A percentile compares a stretch with the other conserved stretches of the same genome.
Conservation (phyloP, 257 asterid species). For the Anisodus acutangulus region DNA sequence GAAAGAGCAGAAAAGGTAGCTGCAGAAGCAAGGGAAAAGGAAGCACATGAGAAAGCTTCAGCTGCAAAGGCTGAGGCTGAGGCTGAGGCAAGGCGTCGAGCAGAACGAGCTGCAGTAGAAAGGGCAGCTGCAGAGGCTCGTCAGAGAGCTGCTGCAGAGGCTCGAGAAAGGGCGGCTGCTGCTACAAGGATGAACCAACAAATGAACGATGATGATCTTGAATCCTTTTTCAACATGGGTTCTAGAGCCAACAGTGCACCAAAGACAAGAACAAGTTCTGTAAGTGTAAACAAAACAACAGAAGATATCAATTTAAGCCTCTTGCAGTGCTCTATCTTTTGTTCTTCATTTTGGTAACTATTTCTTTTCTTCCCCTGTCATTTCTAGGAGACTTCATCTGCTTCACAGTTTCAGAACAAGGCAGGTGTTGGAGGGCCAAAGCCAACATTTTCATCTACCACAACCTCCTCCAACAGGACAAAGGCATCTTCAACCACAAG, state of each 20-base stretch:
- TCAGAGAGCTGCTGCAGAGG: slow-evolving; percentile 87
- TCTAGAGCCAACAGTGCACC: slow-evolving; percentile 89
- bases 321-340: background rate
- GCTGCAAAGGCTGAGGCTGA: slow-evolving; percentile 71
- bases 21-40: slow-evolving; percentile 85
- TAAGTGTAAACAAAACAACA: slow-evolving; percentile 46
- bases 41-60: slow-evolving; percentile 65
- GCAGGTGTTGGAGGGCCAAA: slow-evolving; percentile 70
- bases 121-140: slow-evolving; percentile 95
- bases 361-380: slow-evolving; percentile 34
- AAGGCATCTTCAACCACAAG: slow-evolving; percentile 77
- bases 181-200: slow-evolving; percentile 80
- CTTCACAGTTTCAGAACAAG: slow-evolving; percentile 65
- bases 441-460: slow-evolving; percentile 62
- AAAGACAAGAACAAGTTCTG: slow-evolving; percentile 69
- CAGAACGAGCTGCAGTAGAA: slow-evolving; percentile 88
- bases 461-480: slow-evolving; percentile 71
- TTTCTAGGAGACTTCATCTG: slow-evolving; percentile 74
- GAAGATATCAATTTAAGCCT: slow-evolving; percentile 26
- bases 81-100: slow-evolving; percentile 81
- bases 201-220: slow-evolving; percentile 79
- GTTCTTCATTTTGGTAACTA: slow-evolving; percentile 25
- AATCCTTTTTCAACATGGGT: slow-evolving; percentile 81
- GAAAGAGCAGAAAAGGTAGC: slow-evolving; percentile 87
- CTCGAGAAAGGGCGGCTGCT: slow-evolving; percentile 77